Base-by-base conservation (phyloP, 495 filamentous ascomycete genomes). In the Lasiosphaeria hispida region DNA sequence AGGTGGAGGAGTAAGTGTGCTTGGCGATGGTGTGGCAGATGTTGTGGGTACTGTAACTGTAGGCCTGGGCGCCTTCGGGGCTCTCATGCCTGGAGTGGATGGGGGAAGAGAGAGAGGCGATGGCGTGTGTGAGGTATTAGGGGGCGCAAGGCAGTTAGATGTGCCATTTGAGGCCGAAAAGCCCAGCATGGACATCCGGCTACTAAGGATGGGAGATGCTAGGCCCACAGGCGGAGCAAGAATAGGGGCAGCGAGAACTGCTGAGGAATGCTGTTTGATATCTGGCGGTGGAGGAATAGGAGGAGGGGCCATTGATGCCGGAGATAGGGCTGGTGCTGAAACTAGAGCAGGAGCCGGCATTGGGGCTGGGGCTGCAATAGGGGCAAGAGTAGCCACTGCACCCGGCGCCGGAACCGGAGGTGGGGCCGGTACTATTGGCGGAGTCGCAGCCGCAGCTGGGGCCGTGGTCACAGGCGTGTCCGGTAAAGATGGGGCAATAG, bases 221-320 rank as follows among this genome's bases (percentile, higher is more conserved):
- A 63, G 45, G 7, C 63, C 69, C 2, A 53, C 40, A 7, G 72
- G 72, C 1, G 67, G 67, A 2, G 69, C 69, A 10, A 75, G 67
- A 40, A 73, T 54, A 7, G 77, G 76, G 17, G 74, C 72, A 30
- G 74, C 77, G 19, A 80, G 67, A 34, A 76, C 72, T 41, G 74
- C 69, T 34, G 70, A 70, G 13, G 65, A 61, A 18, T 59, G 60
- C 15, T 69, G 69, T 55, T 67, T 74, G 17, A 60, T 18, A 10
- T 75, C 70, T 11, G 67, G 68, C 3, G 70, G 67, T 37, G 61
- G 60, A 5, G 59, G 60, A 1, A 64, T 53, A 1, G 65, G 59
- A 14, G 71, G 69, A 45, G 67, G 63, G 1, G 68, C 70, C 58
- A 61, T 55, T 33, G 59, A 55, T 7, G 63, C 56, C 11, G 36